Evolutionary conservation across 2,329 filamentous ascomycete genomes (phyloP), one percentile per base, ranked within the genome.

Genomic region (Coniochaeta sp.): DNA sequence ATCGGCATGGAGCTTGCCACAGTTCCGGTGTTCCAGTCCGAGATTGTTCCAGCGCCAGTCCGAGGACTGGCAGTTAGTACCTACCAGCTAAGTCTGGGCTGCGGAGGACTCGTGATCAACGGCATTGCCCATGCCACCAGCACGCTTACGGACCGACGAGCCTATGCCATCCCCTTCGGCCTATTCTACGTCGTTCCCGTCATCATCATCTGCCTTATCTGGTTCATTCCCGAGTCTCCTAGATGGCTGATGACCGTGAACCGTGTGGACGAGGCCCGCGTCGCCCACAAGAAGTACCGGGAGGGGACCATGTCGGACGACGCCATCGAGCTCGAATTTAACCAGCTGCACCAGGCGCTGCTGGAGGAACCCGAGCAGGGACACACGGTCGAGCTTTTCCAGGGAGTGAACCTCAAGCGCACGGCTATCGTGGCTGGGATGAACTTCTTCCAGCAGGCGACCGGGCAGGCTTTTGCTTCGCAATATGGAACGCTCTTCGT

Each of bases 1-100:
- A 66, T 75, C 34, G 74, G 74, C 16, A 75, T 75, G 69, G 74
- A 76, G 61, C 66, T 76, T 10, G 69, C 74, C 0, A 64, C 72
- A 2, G 70, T 75, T 0, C 75, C 75, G 0, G 67, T 70, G 0
- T 72, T 69, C 12, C 72, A 74, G 58, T 72, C 72, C 0, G 73
- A 75, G 62, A 65, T 73, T 30, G 66, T 68, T 1, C 72, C 71
- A 0, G 62, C 63, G 4, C 55, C 63, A 10, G 64, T 67, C 2
- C 70, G 73, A 30, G 73, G 73, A 0, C 65, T 74, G 19, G 67
- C 69, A 22, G 72, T 75, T 2, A 70, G 69, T 8, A 68, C 72
- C 0, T 75, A 75, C 60, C 72, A 74, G 50, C 60, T 73, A 5
- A 68, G 68, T 55, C 30, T 55, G 19, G 32, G 30, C n/a, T 55